Base-by-base conservation (phyloP, 2,329 filamentous ascomycete genomes). In the Penicillium corylophilum region DNA sequence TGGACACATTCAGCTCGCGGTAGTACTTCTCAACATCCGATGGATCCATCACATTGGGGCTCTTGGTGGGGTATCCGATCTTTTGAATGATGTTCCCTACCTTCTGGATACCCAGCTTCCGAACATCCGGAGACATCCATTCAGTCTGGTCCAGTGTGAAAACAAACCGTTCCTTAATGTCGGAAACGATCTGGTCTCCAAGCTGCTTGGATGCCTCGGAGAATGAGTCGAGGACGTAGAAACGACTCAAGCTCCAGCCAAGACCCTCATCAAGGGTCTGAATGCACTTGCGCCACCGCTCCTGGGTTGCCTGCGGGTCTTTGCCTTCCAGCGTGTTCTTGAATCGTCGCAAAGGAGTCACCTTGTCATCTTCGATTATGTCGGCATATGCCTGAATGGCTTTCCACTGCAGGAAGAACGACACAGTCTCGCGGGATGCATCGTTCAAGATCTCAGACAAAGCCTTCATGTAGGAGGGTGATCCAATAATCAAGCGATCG, bases 161-260 rank as follows among this genome's bases (percentile, higher is more conserved):
- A 3, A 81, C 79, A 60, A 89, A 90, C 18, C 82, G 79, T 15
- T 80, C 75, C 67, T 87, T 88, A 65, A 90, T 86, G 57, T 88
- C 84, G 9, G 80, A 80, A n/a, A 89, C 81, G 58, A 91, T 84
- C 48, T 83, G 79, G 51, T 89, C 83, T 15, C 85, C 85, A 41
- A 88, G 81, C 4, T 81, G 71, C 64, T 88, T 87, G 0, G 85
- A 84, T 18, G 83, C 79, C 12, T 84, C 78, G 0, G 84, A 83
- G 62, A 89, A 90, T 1, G 85, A 79, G 44, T 82, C 82, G 55
- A 89, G 81, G 2, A 89, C 77, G 56, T 85, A 90, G 72, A 89
- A 89, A 20, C 85, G 82, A 63, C 84, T 86, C 15, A 88, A 71
- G 44, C 87, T 85, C 85, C 86, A 89, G 2, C 81, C 81, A 20